A percentile compares a stretch with the other conserved stretches of the same genome.
Evolutionary conservation across 2,329 filamentous ascomycete genomes (phyloP).

Genomic region (Alternaria arborescens): DNA sequence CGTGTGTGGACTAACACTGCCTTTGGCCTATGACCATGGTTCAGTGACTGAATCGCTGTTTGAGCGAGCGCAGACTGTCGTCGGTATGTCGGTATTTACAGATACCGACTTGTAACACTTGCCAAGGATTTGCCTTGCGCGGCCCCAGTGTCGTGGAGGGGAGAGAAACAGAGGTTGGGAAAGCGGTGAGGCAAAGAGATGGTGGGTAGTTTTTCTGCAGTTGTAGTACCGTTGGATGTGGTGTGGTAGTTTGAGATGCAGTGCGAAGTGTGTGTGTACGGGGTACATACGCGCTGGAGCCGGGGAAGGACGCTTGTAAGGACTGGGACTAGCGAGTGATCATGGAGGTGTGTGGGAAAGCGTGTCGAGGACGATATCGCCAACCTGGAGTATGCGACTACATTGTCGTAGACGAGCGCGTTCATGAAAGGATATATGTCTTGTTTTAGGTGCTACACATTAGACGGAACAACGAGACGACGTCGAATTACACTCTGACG

Average conservation of each 20-base stretch:
- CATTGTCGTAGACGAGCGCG: neutral
- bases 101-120: slow-evolving; percentile 14
- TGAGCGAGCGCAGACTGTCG: neutral
- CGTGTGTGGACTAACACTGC: neutral
- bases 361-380: neutral
- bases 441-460: neutral
- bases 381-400: neutral
- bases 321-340: neutral
- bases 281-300: neutral
- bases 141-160: neutral
- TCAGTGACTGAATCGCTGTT: neutral
- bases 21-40: neutral
- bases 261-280: neutral
- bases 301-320: neutral
- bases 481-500: slow-evolving; percentile 1
- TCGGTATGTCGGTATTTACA: slow-evolving; percentile 22
- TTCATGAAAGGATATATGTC: neutral
- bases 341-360: neutral
- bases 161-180: neutral
- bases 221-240: neutral
- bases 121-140: slow-evolving; percentile 4
- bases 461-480: neutral
- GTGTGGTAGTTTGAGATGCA: slow-evolving; percentile 1
- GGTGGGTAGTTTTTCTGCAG: neutral
- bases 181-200: neutral